Percentiles rank a stretch among this genome's conserved stretches.
These are phyloP conservation scores for Diplotaxis tenuifolia DNA, from an alignment of 345 rosid genomes.

Conservation along the genomic window DNA sequence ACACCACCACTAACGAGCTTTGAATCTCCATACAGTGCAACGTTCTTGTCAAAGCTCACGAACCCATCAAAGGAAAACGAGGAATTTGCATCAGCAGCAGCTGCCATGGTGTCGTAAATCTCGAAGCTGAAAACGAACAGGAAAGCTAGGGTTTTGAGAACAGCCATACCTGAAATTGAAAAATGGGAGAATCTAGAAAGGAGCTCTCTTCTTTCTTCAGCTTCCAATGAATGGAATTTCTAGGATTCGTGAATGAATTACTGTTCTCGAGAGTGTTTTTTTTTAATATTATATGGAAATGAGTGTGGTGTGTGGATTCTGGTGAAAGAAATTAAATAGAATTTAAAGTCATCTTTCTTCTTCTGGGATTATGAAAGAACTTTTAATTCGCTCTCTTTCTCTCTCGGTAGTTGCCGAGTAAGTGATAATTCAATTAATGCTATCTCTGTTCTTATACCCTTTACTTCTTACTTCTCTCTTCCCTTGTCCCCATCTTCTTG, in stretches of 20 bases:
- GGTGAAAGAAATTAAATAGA: constrained; percentile 27
- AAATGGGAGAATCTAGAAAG: constrained; percentile 27
- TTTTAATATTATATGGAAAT: no score
- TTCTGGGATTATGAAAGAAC: no score
- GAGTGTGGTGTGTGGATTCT: constrained; percentile 11
- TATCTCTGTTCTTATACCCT: constrained; percentile 20
- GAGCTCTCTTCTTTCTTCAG: constrained; percentile 4
- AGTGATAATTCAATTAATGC: constrained; percentile 32
- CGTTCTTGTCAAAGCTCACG: constrained; percentile 44
- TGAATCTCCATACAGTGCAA: constrained; percentile 66
- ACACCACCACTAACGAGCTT: constrained; percentile 44
- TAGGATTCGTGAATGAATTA: constrained; percentile 21
- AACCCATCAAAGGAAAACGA: constrained; percentile 58
- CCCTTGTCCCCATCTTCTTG: constrained; percentile 21
- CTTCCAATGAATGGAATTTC: constrained; percentile 21
- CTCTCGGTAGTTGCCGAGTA: constrained; percentile 29
- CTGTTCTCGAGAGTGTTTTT: background rate
- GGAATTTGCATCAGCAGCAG: constrained; percentile 39
- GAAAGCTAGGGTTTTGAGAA: constrained; percentile 38
- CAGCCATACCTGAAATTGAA: constrained; percentile 31
- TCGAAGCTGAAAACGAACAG: constrained; percentile 41
- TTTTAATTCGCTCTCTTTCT: constrained; percentile 27
- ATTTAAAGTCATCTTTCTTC: constrained; percentile 43
- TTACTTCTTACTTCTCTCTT: constrained; percentile 14
- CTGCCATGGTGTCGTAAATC: constrained; percentile 24